These are phyloP conservation scores for Aspergillus sclerotioniger DNA, from an alignment of 495 filamentous ascomycete genomes.

Conservation along the genomic window DNA sequence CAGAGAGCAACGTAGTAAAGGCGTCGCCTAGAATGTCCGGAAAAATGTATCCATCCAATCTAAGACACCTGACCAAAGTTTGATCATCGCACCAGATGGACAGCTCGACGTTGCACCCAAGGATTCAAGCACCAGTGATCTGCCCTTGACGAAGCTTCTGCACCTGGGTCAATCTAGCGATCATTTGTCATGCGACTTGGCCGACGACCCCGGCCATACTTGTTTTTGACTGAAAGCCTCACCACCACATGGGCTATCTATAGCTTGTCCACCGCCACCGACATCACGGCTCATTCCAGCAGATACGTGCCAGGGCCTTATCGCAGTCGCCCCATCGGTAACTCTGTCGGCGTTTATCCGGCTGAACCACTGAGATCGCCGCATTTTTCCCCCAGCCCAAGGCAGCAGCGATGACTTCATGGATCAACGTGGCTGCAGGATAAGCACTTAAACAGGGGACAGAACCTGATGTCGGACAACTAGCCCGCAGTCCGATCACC, in stretches of 20 bases:
- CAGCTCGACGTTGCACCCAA: no score
- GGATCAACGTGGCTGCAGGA: neutral
- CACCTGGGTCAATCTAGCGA: no score
- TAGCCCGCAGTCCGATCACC: neutral
- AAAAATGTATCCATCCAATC: no score
- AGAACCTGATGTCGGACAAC: neutral
- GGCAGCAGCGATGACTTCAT: neutral
- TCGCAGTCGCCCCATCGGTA: neutral
- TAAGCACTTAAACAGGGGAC: neutral
- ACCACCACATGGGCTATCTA: neutral
- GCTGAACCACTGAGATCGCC: neutral
- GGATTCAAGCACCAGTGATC: no score
- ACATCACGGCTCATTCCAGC: neutral
- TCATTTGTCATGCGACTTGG: no score
- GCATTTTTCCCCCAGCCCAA: neutral
- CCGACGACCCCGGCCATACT: neutral
- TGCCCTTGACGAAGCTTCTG: no score
- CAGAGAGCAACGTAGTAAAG: no score
- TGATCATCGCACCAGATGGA: no score
- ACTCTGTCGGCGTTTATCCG: no score
- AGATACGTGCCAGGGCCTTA: neutral
- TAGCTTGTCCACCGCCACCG: conserved; percentile 4
- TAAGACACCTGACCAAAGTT: no score
- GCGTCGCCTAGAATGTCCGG: no score
- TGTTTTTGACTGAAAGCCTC: neutral